Percentiles rank a stretch among this genome's conserved stretches.
phyloP scores from a whole-genome alignment of 306 rosid genomes.

The Rosa multiflora region DNA sequence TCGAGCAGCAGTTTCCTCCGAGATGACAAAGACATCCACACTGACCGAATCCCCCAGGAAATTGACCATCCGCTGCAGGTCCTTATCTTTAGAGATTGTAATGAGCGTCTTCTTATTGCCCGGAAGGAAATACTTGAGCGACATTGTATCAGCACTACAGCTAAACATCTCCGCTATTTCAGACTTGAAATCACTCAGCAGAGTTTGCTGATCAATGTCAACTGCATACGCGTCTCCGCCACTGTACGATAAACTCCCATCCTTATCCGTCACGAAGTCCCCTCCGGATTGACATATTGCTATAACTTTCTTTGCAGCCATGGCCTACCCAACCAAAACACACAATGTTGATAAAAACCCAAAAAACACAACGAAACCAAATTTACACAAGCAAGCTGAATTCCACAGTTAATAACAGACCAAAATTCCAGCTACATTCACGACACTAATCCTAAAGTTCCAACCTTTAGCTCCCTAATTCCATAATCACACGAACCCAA shows the following conservation, averaged over 20 bases:
- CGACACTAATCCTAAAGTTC: neutral
- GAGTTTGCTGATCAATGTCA: conserved; percentile 72
- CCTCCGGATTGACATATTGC: conserved; percentile 96
- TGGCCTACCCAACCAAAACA: conserved; percentile 40
- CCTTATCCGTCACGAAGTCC: conserved; percentile 69
- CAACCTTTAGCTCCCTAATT: neutral
- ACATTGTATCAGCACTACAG: conserved; percentile 54
- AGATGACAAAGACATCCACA: conserved; percentile 67
- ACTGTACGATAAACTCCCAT: conserved; percentile 68
- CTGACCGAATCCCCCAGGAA: conserved; percentile 66
- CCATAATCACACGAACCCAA: conserved; percentile 14
- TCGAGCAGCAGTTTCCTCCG: conserved; percentile 68
- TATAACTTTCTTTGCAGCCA: conserved; percentile 71
- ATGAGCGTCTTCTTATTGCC: conserved; percentile 89
- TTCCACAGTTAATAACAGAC: neutral
- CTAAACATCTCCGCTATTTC: conserved; percentile 79
- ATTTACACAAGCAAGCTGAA: neutral
- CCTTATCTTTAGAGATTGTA: conserved; percentile 87
- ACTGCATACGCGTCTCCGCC: conserved; percentile 94
- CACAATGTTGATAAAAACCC: neutral
- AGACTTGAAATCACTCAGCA: conserved; percentile 64
- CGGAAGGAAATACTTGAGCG: conserved; percentile 88
- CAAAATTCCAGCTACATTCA: neutral
- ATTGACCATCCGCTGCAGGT: conserved; percentile 88
- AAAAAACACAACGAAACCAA: conserved; percentile 2